Evolutionary conservation across 2,329 filamentous ascomycete genomes (phyloP), one percentile per base, ranked within the genome.

Genomic region (Malbranchea zuffiana): DNA sequence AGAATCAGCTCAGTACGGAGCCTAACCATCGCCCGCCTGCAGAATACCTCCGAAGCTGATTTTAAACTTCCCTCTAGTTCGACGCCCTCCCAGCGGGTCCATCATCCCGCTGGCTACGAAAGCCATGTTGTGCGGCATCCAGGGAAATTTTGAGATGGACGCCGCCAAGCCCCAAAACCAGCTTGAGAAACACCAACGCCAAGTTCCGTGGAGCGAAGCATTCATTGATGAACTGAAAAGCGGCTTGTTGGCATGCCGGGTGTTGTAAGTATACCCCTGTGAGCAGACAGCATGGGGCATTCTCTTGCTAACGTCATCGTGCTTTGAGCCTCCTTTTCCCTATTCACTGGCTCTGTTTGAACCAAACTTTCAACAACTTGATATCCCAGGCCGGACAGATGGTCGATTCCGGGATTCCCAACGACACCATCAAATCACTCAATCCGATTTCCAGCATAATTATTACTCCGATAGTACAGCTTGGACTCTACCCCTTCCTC

Each of bases 121-220:
- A 23, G 39, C 33, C 5, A 25, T 46, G 19, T 12, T 15, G 15
- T 37, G 26, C 21, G 26, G 39, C 2, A 21, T 35, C 3, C 36
- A 32, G 16, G 23, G 29, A 3, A n/a, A 37, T 3, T 46, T 47
- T 25, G 11, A 26, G 8, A 11, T 47, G 28, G 44, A 44, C 26
- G 30, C 16, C 1, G 44, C 45, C 8, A 43, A 35, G 26, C 39
- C 44, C 18, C 12, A 11, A 59, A 79, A 78, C 56, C 63, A 71
- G 57, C 74, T 69, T 51, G 78, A 80, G 46, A 81, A 81, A 50
- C 50, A 82, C 8, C 78, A 76, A 5, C 29, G 35, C 10, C 12
- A 21, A 4, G 44, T 47, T 16, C 20, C 30, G 17, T 47, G 45
- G 44, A 26, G 19, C 19, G 42, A 46, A 4, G 3, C n/a, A 2